Conservation (phyloP, 129 eudicot species). For the Kitagawia praeruptora region DNA sequence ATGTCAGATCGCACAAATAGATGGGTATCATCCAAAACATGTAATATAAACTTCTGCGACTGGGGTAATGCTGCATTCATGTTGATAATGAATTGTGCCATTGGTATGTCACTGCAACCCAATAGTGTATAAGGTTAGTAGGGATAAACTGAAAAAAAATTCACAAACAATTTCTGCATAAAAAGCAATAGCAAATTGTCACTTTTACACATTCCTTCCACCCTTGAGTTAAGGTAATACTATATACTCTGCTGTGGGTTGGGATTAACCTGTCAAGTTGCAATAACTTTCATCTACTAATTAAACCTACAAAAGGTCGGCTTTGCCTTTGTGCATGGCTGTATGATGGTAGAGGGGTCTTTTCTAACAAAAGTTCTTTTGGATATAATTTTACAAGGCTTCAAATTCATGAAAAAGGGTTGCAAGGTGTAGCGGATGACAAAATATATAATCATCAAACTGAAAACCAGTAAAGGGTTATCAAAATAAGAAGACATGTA, state of each 20-base stretch:
- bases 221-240: neutral
- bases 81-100: slow-evolving; percentile 89
- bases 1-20: slow-evolving; percentile 66
- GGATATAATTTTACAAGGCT: neutral
- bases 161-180: neutral
- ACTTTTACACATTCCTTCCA: neutral
- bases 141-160: neutral
- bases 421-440: neutral
- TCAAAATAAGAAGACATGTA: neutral
- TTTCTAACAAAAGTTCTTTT: neutral
- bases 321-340: neutral
- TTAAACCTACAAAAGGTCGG: neutral
- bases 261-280: neutral
- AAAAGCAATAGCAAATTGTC: neutral
- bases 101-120: slow-evolving; percentile 79
- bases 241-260: neutral
- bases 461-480: neutral
- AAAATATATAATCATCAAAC: neutral
- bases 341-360: neutral
- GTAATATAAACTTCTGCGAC: slow-evolving; percentile 76
- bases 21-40: slow-evolving; percentile 63
- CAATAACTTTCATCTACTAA: neutral
- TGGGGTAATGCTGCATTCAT: slow-evolving; percentile 59
- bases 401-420: neutral
- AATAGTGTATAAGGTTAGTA: neutral